These are phyloP conservation scores for Jaltomata sinuosa DNA, from an alignment of 257 asterid species.

Conservation along the genomic window DNA sequence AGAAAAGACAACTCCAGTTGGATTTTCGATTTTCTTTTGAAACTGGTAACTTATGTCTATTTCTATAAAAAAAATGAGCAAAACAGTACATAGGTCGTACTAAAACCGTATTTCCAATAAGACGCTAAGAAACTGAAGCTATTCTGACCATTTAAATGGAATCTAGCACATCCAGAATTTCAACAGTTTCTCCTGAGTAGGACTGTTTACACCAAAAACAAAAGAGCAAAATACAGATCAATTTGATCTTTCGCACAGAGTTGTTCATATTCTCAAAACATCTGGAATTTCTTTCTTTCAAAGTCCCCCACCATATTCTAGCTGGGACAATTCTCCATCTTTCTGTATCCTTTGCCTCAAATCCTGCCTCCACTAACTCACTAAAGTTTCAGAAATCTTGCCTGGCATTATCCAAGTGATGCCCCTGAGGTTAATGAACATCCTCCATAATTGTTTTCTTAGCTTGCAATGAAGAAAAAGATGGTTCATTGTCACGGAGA, in stretches of 20 bases:
- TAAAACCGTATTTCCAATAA: too few species aligned
- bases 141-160: neutral
- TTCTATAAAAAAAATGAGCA: neutral
- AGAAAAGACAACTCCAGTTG: neutral
- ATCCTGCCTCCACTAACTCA: too few species aligned
- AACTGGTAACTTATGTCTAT: neutral
- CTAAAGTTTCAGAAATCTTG: neutral
- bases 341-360: too few species aligned
- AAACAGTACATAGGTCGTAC: too few species aligned
- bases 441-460: too few species aligned
- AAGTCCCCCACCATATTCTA: too few species aligned
- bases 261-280: too few species aligned
- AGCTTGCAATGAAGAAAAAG: too few species aligned
- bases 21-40: neutral
- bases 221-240: neutral
- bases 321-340: too few species aligned
- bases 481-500: too few species aligned
- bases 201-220: neutral
- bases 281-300: too few species aligned
- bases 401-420: neutral
- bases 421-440: neutral
- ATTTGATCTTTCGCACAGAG: too few species aligned
- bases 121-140: neutral
- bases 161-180: neutral
- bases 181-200: neutral